Percentiles rank a stretch among this genome's conserved stretches.
Evolutionary conservation across 2,329 filamentous ascomycete species (phyloP).

Genomic region (Rhexocercosporidium sp.): DNA sequence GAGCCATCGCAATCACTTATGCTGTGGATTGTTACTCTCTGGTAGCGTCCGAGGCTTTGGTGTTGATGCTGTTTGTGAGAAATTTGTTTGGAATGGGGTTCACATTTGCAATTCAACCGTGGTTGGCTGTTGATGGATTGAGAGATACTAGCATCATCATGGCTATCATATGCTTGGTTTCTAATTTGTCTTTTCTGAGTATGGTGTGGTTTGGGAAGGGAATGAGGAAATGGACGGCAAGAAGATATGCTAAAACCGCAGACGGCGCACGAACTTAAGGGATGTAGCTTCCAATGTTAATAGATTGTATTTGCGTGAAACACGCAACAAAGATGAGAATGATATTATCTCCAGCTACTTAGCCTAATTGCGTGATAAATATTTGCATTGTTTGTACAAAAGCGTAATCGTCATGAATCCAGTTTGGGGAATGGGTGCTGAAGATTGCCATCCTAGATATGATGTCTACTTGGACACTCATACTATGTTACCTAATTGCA

Average conservation of each 20-base stretch:
- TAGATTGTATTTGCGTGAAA: background rate
- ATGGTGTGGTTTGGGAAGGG: constrained; percentile 21
- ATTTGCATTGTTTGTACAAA: too few relatives aligned
- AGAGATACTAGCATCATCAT: constrained; percentile 19
- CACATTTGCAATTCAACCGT: constrained; percentile 25
- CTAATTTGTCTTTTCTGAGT: constrained; percentile 16
- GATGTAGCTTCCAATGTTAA: background rate
- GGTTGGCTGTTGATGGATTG: constrained; percentile 21
- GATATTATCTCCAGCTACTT: background rate
- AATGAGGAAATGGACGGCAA: constrained; percentile 20
- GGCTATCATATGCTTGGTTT: constrained; percentile 14
- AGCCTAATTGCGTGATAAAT: background rate
- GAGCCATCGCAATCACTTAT: constrained; percentile 26
- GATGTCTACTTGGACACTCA: too few relatives aligned
- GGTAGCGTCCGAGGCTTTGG: constrained; percentile 25
- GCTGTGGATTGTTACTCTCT: constrained; percentile 24
- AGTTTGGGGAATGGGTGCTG: too few relatives aligned
- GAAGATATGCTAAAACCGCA: constrained; percentile 5
- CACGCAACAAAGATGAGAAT: too few relatives aligned
- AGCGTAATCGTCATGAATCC: too few relatives aligned
- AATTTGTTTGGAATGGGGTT: constrained; percentile 24
- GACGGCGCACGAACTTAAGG: background rate
- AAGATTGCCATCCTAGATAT: too few relatives aligned
- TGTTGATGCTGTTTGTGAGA: constrained; percentile 24
- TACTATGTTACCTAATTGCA: too few relatives aligned